These are phyloP conservation scores for Hygrophila difformis DNA, from an alignment of 257 asterid species.

Conservation along the genomic window DNA sequence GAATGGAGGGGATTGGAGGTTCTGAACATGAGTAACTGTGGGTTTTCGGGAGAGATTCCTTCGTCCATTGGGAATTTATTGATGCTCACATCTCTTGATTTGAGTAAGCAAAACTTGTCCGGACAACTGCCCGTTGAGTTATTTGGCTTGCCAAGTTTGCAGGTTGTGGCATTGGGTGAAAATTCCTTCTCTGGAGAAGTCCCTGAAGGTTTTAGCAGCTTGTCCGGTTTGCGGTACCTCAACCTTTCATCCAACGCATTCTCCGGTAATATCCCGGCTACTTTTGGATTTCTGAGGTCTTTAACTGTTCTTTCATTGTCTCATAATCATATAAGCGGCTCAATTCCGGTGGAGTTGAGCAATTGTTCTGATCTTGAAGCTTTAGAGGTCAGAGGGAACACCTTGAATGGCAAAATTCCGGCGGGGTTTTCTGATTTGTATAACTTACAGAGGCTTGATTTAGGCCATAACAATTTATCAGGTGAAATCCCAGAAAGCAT, in stretches of 20 bases:
- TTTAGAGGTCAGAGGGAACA: constrained; percentile 41
- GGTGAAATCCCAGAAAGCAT: too few relatives aligned
- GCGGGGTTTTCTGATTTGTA: constrained; percentile 34
- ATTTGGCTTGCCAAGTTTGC: constrained; percentile 59
- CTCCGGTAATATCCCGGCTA: constrained; percentile 49
- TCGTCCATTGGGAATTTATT: constrained; percentile 49
- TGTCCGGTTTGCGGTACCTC: constrained; percentile 42
- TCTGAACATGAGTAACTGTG: constrained; percentile 52
- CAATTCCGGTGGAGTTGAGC: constrained; percentile 50
- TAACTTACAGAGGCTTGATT: constrained; percentile 44
- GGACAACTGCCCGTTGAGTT: constrained; percentile 53
- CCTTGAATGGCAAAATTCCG: constrained; percentile 45
- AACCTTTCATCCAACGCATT: constrained; percentile 57
- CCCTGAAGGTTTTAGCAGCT: constrained; percentile 67
- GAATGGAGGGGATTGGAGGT: constrained; percentile 37
- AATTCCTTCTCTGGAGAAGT: constrained; percentile 48
- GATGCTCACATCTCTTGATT: constrained; percentile 40
- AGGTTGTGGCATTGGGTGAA: constrained; percentile 61
- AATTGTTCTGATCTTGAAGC: constrained; percentile 48
- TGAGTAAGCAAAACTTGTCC: constrained; percentile 52
- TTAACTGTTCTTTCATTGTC: constrained; percentile 56
- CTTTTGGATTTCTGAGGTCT: constrained; percentile 64
- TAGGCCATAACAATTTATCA: too few relatives aligned
- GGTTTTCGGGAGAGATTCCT: constrained; percentile 43
- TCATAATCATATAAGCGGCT: constrained; percentile 40